These are phyloP conservation scores for Fusarium succisae DNA, from an alignment of 2,329 filamentous ascomycete species.

Conservation along the genomic window DNA sequence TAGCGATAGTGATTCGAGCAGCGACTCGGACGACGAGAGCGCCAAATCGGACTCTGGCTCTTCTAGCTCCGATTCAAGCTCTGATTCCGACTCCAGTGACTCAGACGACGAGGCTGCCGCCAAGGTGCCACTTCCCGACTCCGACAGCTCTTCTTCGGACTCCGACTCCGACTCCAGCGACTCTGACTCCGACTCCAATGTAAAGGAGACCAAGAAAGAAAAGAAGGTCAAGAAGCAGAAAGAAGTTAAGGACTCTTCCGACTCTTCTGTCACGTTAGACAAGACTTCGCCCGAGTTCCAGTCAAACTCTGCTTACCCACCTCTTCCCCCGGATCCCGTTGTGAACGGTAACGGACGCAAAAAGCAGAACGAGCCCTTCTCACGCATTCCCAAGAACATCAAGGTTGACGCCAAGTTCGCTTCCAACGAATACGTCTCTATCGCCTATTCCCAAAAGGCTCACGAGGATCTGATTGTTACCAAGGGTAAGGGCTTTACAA, in stretches of 20 bases:
- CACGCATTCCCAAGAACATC: slow-evolving; percentile 75
- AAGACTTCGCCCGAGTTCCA: slow-evolving; percentile 55
- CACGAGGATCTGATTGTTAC: slow-evolving; percentile 90
- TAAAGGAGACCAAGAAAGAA: slow-evolving; percentile 40
- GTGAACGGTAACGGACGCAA: slow-evolving; percentile 49
- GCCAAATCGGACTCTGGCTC: slow-evolving; percentile 50
- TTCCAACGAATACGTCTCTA: slow-evolving; percentile 83
- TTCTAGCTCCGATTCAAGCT: slow-evolving; percentile 43
- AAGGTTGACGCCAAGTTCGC: slow-evolving; percentile 74
- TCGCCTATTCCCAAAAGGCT: slow-evolving; percentile 89
- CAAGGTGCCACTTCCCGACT: slow-evolving; percentile 55
- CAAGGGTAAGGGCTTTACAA: slow-evolving; percentile 96
- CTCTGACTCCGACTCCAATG: slow-evolving; percentile 46
- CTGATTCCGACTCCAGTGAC: slow-evolving; percentile 48
- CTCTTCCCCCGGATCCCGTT: slow-evolving; percentile 63
- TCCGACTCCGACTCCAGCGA: slow-evolving; percentile 48
- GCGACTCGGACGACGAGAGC: slow-evolving; percentile 47
- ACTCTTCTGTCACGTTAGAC: slow-evolving; percentile 62
- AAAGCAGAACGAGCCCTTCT: slow-evolving; percentile 76
- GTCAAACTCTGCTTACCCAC: slow-evolving; percentile 53
- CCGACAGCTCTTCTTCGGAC: slow-evolving; percentile 47
- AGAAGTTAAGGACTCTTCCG: slow-evolving; percentile 48
- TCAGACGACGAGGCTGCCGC: slow-evolving; percentile 51
- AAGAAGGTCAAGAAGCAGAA: slow-evolving; percentile 31
- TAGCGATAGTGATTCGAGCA: slow-evolving; percentile 42